Evolutionary conservation across 2,329 filamentous ascomycete genomes (phyloP).

Genomic region (Curvularia verruculosa): DNA sequence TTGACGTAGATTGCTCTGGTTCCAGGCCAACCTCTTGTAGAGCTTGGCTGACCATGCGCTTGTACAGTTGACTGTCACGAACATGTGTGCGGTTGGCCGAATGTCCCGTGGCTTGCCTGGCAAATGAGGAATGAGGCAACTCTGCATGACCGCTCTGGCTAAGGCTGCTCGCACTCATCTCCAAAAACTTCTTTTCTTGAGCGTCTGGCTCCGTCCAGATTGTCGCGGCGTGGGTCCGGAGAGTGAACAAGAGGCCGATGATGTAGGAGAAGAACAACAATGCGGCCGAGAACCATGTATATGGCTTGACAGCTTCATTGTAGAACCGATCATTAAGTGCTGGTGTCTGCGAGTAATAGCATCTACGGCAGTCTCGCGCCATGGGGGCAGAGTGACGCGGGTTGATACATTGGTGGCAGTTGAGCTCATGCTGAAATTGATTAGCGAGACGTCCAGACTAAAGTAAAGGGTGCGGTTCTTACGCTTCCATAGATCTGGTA

Average conservation of each 20-base stretch:
- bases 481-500: constrained; percentile 97
- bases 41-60: constrained; percentile 89
- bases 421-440: constrained; percentile 76
- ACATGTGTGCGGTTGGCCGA: constrained; percentile 63
- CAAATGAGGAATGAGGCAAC: constrained; percentile 39
- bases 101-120: constrained; percentile 37
- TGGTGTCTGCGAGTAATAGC: constrained; percentile 89
- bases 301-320: constrained; percentile 86
- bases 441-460: constrained; percentile 42
- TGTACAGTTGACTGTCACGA: constrained; percentile 87
- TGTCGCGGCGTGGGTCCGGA: constrained; percentile 92
- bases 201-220: constrained; percentile 83
- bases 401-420: constrained; percentile 70
- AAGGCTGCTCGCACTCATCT: constrained; percentile 47
- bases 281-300: constrained; percentile 85
- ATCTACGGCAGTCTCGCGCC: constrained; percentile 80
- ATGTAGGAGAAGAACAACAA: constrained; percentile 91
- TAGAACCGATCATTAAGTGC: constrained; percentile 89
- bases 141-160: constrained; percentile 41
- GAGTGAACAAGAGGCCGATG: constrained; percentile 92
- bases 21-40: constrained; percentile 79
- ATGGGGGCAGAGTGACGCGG: constrained; percentile 56
- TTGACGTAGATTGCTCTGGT: constrained; percentile 58
- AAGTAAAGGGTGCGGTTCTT: constrained; percentile 8
- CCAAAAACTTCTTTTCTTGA: constrained; percentile 54